Percentiles rank a stretch among this genome's conserved stretches.
Conservation (phyloP, 2,329 filamentous ascomycete genomes). For the Sclerotinia subarctica region DNA sequence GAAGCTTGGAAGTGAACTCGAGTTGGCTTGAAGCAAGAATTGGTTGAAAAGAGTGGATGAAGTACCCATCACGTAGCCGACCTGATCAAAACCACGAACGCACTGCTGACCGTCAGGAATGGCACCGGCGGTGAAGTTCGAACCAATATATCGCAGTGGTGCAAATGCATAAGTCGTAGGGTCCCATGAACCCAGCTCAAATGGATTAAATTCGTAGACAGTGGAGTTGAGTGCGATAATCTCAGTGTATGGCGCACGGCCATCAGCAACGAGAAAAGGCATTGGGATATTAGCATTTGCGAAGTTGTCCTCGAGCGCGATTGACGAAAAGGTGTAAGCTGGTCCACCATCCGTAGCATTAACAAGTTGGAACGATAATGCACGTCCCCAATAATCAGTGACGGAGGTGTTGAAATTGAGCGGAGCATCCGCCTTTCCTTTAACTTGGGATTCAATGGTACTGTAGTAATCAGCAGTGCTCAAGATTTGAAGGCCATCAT, state of each 20-base stretch:
- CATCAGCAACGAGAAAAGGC: conserved; percentile 70
- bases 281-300: conserved; percentile 61
- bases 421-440: conserved; percentile 59
- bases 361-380: conserved; percentile 81
- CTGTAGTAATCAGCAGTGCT: conserved; percentile 60
- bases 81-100: conserved; percentile 77
- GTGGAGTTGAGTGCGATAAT: conserved; percentile 70
- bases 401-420: conserved; percentile 68
- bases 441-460: conserved; percentile 56
- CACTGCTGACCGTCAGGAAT: conserved; percentile 58
- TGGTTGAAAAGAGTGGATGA: conserved; percentile 82
- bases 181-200: conserved; percentile 75
- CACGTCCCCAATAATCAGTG: conserved; percentile 87
- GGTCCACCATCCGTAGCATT: conserved; percentile 72
- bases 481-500: conserved; percentile 50
- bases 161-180: conserved; percentile 69
- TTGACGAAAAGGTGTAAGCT: conserved; percentile 78
- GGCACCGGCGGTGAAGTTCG: conserved; percentile 63
- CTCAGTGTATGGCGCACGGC: conserved; percentile 58
- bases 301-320: conserved; percentile 62
- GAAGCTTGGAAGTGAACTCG: conserved; percentile 45
- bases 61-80: conserved; percentile 81
- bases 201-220: conserved; percentile 75
- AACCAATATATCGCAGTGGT: conserved; percentile 68
- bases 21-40: conserved; percentile 64